Evolutionary conservation across 495 filamentous ascomycete species (phyloP).

Genomic region (Bacidia rubella): DNA sequence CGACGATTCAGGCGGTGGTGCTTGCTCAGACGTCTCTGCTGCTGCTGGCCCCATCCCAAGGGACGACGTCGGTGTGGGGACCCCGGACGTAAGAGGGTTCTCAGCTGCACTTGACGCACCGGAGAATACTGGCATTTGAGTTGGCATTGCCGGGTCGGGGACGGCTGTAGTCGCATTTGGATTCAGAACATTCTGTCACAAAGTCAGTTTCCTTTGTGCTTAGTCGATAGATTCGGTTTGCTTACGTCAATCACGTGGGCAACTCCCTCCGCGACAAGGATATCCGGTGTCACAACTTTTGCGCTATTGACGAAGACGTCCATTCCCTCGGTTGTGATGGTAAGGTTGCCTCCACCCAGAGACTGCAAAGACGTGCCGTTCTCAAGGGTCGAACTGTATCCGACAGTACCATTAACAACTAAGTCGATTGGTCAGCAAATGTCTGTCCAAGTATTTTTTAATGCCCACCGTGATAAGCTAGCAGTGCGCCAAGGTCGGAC

Average conservation of each 20-base stretch:
- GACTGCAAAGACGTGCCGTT: constrained; percentile 35
- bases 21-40: neutral
- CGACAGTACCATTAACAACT: constrained; percentile 33
- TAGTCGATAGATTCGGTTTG: no score
- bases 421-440: neutral
- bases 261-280: constrained; percentile 54
- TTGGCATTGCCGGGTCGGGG: constrained; percentile 47
- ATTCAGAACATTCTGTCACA: constrained; percentile 56
- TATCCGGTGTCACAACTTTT: constrained; percentile 40
- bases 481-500: no score
- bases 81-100: constrained; percentile 3
- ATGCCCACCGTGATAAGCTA: no score
- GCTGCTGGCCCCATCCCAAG: neutral
- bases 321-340: constrained; percentile 23
- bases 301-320: constrained; percentile 42
- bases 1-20: neutral
- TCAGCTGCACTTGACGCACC: constrained; percentile 2
- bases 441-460: no score
- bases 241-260: constrained; percentile 35
- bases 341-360: constrained; percentile 23
- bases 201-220: no score
- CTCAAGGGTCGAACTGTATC: constrained; percentile 30
- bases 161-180: constrained; percentile 66
- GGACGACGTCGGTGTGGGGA: neutral
- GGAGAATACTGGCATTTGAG: constrained; percentile 38